Evolutionary conservation across 192 early-diverging fungal genomes (phyloP), one percentile per base, ranked within the genome.

Genomic region (Coemansia sp.): DNA sequence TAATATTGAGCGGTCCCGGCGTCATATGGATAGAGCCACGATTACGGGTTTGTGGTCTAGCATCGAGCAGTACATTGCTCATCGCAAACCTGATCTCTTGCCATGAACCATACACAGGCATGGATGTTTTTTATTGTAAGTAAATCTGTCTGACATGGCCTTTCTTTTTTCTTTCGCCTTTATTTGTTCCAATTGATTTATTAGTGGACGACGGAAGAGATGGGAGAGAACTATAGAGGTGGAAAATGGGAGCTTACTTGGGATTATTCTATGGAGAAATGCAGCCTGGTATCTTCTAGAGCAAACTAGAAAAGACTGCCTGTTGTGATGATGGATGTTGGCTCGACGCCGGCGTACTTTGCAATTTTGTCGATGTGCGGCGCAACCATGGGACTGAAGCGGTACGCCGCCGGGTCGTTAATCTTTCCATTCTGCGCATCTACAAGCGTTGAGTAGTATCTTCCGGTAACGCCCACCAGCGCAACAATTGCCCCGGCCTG

Each of bases 21-120:
- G 81, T 10, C 81, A 84, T 37, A 79, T 74, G 70, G 81, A 84
- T 48, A 64, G 69, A 11, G 81, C 81, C 8, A 79, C 76, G 0
- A 70, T 84, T 10, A 58, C 68, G 38, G 71, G 74, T 9, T n/a
- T 84, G 67, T 84, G 81, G 81, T 38, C 57, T 11, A 59, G 26
- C 40, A 64, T 84, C 32, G 81, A 84, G 42, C 67, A 73, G 56
- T 79, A 70, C 62, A 67, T 84, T 42, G 68, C 74, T 23, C 67
- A 53, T 37, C 60, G 72, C 63, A 84, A 84, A 57, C 70, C 81
- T 0, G 72, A 84, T 0, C 63, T 81, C n/a, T 32, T 80, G 1
- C 37, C 42, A 15, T 67, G 44, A 70, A 45, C 6, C 44, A 39
- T 50, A 56, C 50, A 45, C 9, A 4, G 32, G 32, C 32, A 32